These are phyloP conservation scores for Rhododendron molle DNA, from an alignment of 148 eudicot species.

Conservation along the genomic window DNA sequence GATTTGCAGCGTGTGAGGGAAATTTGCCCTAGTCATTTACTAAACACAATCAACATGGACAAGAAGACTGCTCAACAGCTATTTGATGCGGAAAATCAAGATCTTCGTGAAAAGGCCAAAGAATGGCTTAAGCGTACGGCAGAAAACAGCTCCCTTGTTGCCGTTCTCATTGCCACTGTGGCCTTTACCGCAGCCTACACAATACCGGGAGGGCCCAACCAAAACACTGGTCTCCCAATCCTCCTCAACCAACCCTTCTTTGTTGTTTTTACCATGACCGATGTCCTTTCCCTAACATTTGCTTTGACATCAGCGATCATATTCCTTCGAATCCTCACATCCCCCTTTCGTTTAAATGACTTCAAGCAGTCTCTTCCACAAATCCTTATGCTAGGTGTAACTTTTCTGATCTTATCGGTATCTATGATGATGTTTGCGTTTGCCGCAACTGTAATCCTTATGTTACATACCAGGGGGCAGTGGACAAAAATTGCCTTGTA, in stretches of 20 bases:
- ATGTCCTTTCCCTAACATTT: conserved; percentile 12
- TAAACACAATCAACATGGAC: background rate
- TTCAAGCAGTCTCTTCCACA: conserved; percentile 14
- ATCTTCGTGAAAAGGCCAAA: background rate
- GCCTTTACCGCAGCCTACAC: conserved; percentile 17
- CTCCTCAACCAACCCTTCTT: conserved; percentile 11
- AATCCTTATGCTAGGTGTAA: background rate
- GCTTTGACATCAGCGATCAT: background rate
- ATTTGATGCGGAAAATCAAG: background rate
- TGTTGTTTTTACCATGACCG: conserved; percentile 7
- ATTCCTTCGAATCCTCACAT: conserved; percentile 8
- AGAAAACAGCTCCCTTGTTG: conserved; percentile 8
- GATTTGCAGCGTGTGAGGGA: background rate
- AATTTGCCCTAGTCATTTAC: background rate
- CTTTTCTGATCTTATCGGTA: conserved; percentile 6
- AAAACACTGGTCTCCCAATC: background rate
- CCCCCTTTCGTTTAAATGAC: background rate
- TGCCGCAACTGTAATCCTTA: conserved; percentile 8
- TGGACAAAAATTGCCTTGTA: conserved; percentile 10
- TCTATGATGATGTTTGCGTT: conserved; percentile 14
- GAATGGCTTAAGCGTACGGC: conserved; percentile 13
- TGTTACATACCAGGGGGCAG: background rate
- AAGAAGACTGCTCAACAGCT: conserved; percentile 4
- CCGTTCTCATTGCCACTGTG: conserved; percentile 11
- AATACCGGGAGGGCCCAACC: conserved; percentile 7